phyloP scores from a whole-genome alignment of 2,329 filamentous ascomycete genomes.

The Pseudogymnoascus destructans region DNA sequence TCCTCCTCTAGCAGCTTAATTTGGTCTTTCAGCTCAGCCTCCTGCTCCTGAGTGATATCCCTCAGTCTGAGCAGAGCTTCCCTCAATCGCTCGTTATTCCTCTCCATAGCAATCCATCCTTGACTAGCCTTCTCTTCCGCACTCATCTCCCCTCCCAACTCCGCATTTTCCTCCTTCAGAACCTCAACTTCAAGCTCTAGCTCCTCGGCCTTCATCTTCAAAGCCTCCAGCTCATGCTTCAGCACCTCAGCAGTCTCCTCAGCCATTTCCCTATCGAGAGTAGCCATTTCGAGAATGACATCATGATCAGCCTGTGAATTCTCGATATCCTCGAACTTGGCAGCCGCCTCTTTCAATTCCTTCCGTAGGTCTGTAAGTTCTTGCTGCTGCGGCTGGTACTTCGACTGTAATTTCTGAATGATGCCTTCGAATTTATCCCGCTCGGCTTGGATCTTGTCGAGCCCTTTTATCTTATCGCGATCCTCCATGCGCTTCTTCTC shows the following conservation, averaged over 20 bases:
- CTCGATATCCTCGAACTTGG: constrained; percentile 55
- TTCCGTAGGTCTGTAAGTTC: constrained; percentile 67
- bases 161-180: constrained; percentile 71
- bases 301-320: constrained; percentile 73
- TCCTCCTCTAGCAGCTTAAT: constrained; percentile 64
- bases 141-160: constrained; percentile 72
- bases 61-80: constrained; percentile 75
- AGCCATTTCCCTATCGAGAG: constrained; percentile 88
- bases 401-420: constrained; percentile 80
- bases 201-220: constrained; percentile 69
- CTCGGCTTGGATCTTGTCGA: constrained; percentile 66
- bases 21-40: constrained; percentile 64
- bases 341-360: constrained; percentile 62
- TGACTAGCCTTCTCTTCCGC: constrained; percentile 76
- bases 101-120: constrained; percentile 84
- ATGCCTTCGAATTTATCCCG: constrained; percentile 69
- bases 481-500: constrained; percentile 82
- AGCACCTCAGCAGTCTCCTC: constrained; percentile 79
- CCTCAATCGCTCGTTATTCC: constrained; percentile 73
- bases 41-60: constrained; percentile 76
- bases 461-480: constrained; percentile 65
- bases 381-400: constrained; percentile 72
- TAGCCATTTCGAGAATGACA: constrained; percentile 69
- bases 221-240: constrained; percentile 64
- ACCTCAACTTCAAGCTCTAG: constrained; percentile 80